These are phyloP conservation scores for Penicillium arizonense DNA, from an alignment of 495 filamentous ascomycete genomes.

Conservation along the genomic window DNA sequence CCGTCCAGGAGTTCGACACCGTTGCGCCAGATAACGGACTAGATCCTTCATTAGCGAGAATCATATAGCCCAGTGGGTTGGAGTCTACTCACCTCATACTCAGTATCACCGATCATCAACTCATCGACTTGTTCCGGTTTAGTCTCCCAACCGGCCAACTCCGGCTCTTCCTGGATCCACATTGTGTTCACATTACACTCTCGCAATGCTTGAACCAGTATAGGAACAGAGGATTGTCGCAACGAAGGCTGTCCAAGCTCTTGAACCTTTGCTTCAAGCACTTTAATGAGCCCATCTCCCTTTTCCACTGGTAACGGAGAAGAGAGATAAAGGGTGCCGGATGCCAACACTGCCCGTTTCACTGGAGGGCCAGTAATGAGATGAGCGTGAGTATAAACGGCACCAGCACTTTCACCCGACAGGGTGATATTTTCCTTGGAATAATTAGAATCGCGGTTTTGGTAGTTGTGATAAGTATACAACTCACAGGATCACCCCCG, in stretches of 20 bases:
- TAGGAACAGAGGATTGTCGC: constrained; percentile 22
- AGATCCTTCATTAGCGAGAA: neutral
- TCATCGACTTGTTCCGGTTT: constrained; percentile 35
- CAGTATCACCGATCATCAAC: constrained; percentile 40
- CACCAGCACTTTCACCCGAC: constrained; percentile 39
- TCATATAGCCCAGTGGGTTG: neutral
- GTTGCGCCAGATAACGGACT: constrained; percentile 45
- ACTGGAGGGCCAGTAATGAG: constrained; percentile 36
- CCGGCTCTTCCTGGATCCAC: constrained; percentile 39
- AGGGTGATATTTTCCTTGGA: constrained; percentile 35
- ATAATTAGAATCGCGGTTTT: neutral
- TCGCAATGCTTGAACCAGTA: constrained; percentile 28
- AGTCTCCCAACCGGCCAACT: constrained; percentile 31
- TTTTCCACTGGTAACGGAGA: constrained; percentile 31
- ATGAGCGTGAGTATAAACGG: constrained; percentile 40
- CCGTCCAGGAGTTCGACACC: constrained; percentile 33
- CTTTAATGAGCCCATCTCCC: constrained; percentile 28
- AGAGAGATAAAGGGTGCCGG: constrained; percentile 35
- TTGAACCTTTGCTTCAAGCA: constrained; percentile 28
- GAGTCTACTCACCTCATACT: constrained; percentile 31
- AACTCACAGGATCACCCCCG: constrained; percentile 59
- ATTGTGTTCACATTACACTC: constrained; percentile 39
- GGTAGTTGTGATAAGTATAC: neutral
- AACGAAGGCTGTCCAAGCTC: constrained; percentile 30
- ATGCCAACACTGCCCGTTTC: constrained; percentile 35